These are phyloP conservation scores for thale cress (Arabidopsis thaliana) DNA, from an alignment of 345 rosid genomes.

Conservation along the genomic window DNA sequence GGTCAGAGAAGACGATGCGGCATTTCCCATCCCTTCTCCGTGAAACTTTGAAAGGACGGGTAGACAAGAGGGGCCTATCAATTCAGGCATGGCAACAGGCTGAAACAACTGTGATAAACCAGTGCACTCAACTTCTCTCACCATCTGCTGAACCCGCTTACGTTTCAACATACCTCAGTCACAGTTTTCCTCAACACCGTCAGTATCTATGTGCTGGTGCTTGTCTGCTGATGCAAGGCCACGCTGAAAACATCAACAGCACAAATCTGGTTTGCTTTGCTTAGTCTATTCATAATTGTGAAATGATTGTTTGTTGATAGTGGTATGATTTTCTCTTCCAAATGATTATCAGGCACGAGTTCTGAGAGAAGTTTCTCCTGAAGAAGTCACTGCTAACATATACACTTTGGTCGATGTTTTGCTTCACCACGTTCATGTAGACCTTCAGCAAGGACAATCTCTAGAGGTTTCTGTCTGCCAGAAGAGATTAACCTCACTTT, in stretches of 20 bases:
- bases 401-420: slow-evolving; percentile 96
- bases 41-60: slow-evolving; percentile 65
- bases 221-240: slow-evolving; percentile 94
- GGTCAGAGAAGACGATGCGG: slow-evolving; percentile 91
- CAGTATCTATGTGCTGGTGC: slow-evolving; percentile 96
- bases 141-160: slow-evolving; percentile 83
- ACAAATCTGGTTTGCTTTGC: slow-evolving; percentile 67
- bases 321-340: slow-evolving; percentile 28
- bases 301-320: slow-evolving; percentile 28
- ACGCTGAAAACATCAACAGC: slow-evolving; percentile 87
- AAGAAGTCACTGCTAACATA: slow-evolving; percentile 93
- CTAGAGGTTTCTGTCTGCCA: slow-evolving; percentile 61
- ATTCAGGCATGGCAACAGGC: slow-evolving; percentile 95
- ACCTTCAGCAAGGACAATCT: slow-evolving; percentile 77
- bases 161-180: slow-evolving; percentile 76
- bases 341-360: slow-evolving; percentile 68
- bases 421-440: slow-evolving; percentile 80
- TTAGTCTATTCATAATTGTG: slow-evolving; percentile 26
- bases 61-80: slow-evolving; percentile 69
- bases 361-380: slow-evolving; percentile 90
- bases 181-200: slow-evolving; percentile 83
- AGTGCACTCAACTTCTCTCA: slow-evolving; percentile 90
- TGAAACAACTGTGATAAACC: slow-evolving; percentile 87
- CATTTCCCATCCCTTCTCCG: slow-evolving; percentile 87
- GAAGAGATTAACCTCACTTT: slow-evolving; percentile 26